Base-by-base conservation (phyloP, 257 asterid genomes). In the Penstemon eatonii region DNA sequence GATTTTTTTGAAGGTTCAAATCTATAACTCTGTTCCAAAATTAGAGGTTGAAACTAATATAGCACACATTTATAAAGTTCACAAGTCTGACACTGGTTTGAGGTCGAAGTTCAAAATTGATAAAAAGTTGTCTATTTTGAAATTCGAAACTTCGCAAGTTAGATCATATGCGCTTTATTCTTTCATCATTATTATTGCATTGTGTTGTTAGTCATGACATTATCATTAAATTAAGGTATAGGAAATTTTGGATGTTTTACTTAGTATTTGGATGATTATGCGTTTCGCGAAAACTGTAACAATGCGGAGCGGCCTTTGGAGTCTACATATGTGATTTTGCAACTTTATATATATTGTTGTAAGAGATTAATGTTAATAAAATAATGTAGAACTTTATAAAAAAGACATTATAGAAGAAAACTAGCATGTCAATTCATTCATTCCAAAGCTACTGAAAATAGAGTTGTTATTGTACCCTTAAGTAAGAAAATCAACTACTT, bases 81-180 rank as follows among this genome's bases (percentile, higher is more conserved):
- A 1, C 33, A 25, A 25, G 33, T 25, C 2, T 25, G 33, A 25
- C 33, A 25, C 33, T 25, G 1, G 2, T 25, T 25, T 25, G 33
- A 25, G 96, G 98, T 8, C 96, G 98, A 92, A 92, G 85, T 89
- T 92, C 96, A 84, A 96, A 71, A 96, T 92, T 83, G 98, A 96
- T 63, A 95, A 96, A 33, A 95, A 84, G 74, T 79, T 92, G 79
- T 95, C 89, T 77, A 87, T 92, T 69, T 92, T 92, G 82, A 95
- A 92, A 71, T 92, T 92, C 65, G 98, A 92, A 78, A 89, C 98
- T 7, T 87, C 87, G 80, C 98, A 89, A 95, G 98, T 89, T 10
- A 69, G 69, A 45, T 63, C 52, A 3, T 51, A 42, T 73, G 47
- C 52, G 49, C 54, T 63, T 38, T 41, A 13, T 3, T 7, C 33